These are phyloP conservation scores for Amniculicola lignicola DNA, from an alignment of 495 filamentous ascomycete genomes.

Conservation along the genomic window DNA sequence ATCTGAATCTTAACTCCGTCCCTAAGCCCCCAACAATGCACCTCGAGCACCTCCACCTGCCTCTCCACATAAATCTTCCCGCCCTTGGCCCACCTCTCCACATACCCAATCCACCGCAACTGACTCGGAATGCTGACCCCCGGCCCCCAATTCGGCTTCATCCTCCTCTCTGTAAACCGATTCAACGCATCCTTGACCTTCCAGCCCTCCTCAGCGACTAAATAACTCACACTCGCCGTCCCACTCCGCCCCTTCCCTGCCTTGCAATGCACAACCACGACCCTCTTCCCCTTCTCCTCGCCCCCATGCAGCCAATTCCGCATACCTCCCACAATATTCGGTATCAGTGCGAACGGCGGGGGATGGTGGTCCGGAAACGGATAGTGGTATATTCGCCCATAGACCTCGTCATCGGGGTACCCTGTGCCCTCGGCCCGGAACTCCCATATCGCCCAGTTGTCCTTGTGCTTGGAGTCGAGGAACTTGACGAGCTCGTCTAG, in stretches of 20 bases:
- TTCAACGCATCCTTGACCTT: constrained; percentile 70
- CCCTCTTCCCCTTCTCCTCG: constrained; percentile 58
- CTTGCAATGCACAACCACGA: constrained; percentile 94
- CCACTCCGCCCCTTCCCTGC: constrained; percentile 93
- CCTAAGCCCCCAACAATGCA: constrained; percentile 85
- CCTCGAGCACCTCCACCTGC: constrained; percentile 76
- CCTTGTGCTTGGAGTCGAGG: constrained; percentile 77
- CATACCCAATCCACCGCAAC: constrained; percentile 82
- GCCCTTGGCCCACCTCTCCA: constrained; percentile 75
- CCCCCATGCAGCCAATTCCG: constrained; percentile 69
- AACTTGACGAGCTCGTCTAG: constrained; percentile 79
- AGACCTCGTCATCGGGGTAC: constrained; percentile 86
- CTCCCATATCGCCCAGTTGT: constrained; percentile 92
- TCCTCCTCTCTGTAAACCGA: constrained; percentile 80
- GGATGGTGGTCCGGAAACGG: constrained; percentile 98
- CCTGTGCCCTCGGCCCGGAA: constrained; percentile 95
- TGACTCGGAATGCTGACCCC: constrained; percentile 95
- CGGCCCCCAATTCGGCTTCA: constrained; percentile 81
- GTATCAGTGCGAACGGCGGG: constrained; percentile 84
- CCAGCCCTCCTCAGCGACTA: constrained; percentile 91
- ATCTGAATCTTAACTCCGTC: constrained; percentile 85
- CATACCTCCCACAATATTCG: constrained; percentile 86
- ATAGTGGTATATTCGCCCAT: constrained; percentile 77
- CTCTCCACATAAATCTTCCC: constrained; percentile 80
- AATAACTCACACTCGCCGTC: constrained; percentile 79